Base-by-base conservation (phyloP, 148 eudicot genomes). In the Cornus suecica region DNA sequence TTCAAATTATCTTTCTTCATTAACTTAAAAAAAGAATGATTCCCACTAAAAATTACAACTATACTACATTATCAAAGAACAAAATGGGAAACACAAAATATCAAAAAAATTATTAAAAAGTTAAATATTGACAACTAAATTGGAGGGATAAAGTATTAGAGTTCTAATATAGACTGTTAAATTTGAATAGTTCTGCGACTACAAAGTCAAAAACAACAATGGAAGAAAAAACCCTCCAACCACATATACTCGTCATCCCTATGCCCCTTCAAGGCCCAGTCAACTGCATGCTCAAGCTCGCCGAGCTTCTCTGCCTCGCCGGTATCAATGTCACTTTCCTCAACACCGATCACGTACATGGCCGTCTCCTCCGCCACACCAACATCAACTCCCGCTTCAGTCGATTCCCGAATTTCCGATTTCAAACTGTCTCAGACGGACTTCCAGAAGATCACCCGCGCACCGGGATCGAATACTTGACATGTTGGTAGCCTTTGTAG, bases 231-330 rank as follows among this genome's bases (percentile, higher is more conserved):
- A 32, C 76, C 37, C 24, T 69, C 24, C 71, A 69, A 13, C 80
- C 85, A 28, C 85, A 83, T 15, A 70, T 83, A 1, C 80, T 85
- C 32, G 77, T 85, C 58, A 77, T 85, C 75, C 88, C 88, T 0
- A 26, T 77, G 3, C 83, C 83, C 5, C 24, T 80, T 7, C 85
- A 85, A 65, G 83, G 88, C 63, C 88, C 72, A 2, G 79, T 85
- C 5, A 85, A 85, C 70, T 82, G 83, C 73, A 82, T 79, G 85
- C 79, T 85, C 66, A 77, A 80, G 64, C 77, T 85, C 7, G 88
- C 88, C 7, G 83, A 85, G 77, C 81, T 85, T 52, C 75, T 85
- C 37, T 82, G 85, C 76, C 83, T 85, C 74, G 51, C 79, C 65
- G 65, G 72, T 64, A 10, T 84, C 76, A 80, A 81, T 25, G 77